phyloP scores from a whole-genome alignment of 306 rosid genomes.

The Prunus salicina region DNA sequence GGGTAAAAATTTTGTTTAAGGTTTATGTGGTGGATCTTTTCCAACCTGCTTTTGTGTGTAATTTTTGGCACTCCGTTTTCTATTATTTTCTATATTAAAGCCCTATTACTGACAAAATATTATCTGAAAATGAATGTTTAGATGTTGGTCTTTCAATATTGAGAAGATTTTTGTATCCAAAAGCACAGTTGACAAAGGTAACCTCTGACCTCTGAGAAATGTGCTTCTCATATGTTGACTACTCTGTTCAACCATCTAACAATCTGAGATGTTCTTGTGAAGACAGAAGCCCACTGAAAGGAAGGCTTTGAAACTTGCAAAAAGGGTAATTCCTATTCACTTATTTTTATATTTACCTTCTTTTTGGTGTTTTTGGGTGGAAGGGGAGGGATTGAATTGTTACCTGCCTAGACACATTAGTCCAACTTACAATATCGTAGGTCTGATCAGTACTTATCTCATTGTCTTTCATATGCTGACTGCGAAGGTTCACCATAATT shows the following conservation, averaged over 20 bases:
- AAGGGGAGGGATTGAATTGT: neutral
- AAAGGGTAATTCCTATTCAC: slow-evolving; percentile 56
- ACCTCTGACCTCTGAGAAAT: slow-evolving; percentile 29
- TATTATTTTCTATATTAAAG: neutral
- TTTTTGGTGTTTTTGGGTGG: neutral
- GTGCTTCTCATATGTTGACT: slow-evolving; percentile 22
- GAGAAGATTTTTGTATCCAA: slow-evolving; percentile 86
- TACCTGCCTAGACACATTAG: neutral
- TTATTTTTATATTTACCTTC: neutral
- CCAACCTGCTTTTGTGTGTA: neutral
- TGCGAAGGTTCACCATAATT: slow-evolving; percentile 6
- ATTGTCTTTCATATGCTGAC: neutral
- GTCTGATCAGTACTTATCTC: neutral
- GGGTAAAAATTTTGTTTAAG: neutral
- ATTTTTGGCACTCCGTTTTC: neutral
- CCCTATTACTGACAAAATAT: slow-evolving; percentile 8
- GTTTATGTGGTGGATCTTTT: neutral
- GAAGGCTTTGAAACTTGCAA: slow-evolving; percentile 81
- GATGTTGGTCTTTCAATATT: slow-evolving; percentile 87
- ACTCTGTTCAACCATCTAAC: slow-evolving; percentile 33
- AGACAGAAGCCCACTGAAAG: slow-evolving; percentile 71
- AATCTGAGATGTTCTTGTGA: slow-evolving; percentile 49
- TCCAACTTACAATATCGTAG: neutral
- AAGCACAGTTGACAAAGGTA: slow-evolving; percentile 62
- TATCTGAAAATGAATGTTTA: slow-evolving; percentile 40